These are phyloP conservation scores for Cutaneotrichosporon dermatis DNA, from an alignment of 1,284 basidiomycete genomes.

Conservation along the genomic window DNA sequence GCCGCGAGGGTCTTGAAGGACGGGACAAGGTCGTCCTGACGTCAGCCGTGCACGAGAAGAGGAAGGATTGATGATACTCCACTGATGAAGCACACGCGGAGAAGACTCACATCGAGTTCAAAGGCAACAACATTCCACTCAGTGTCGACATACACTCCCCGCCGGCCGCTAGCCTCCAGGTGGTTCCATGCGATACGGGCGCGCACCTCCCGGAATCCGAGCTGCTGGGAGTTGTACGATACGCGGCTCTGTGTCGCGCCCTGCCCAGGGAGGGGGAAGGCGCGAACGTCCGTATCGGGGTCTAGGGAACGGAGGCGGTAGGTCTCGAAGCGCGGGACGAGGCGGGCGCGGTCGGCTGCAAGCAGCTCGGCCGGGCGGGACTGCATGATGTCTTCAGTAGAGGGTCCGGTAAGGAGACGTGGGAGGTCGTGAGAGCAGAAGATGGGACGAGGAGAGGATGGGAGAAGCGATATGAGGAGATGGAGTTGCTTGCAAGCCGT, in stretches of 20 bases:
- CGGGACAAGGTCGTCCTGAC: slow-evolving; percentile 56
- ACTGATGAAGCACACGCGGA: not conserved
- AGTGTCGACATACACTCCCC: slow-evolving; percentile 64
- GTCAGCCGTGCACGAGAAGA: not conserved
- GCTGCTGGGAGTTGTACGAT: slow-evolving; percentile 28
- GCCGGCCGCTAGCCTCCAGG: slow-evolving; percentile 55
- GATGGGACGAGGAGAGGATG: too few relatives aligned
- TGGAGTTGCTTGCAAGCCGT: too few relatives aligned
- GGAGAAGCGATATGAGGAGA: too few relatives aligned
- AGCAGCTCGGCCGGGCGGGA: slow-evolving; percentile 27
- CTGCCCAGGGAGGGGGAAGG: slow-evolving; percentile 26
- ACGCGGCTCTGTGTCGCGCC: slow-evolving; percentile 42
- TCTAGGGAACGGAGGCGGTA: slow-evolving; percentile 40
- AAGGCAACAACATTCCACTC: slow-evolving; percentile 62
- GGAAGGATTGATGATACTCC: too few relatives aligned
- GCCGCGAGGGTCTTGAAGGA: slow-evolving; percentile 59
- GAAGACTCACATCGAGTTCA: slow-evolving; percentile 50
- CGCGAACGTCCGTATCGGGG: slow-evolving; percentile 25
- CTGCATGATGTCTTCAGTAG: not conserved
- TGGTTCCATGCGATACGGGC: slow-evolving; percentile 82
- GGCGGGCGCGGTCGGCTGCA: slow-evolving; percentile 24
- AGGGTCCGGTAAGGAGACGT: too few relatives aligned
- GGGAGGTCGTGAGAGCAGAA: too few relatives aligned
- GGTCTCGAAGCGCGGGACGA: slow-evolving; percentile 44
- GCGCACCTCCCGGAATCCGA: slow-evolving; percentile 60